phyloP scores from a whole-genome alignment of 2,329 filamentous ascomycete genomes.

The Metarhizium rileyi region DNA sequence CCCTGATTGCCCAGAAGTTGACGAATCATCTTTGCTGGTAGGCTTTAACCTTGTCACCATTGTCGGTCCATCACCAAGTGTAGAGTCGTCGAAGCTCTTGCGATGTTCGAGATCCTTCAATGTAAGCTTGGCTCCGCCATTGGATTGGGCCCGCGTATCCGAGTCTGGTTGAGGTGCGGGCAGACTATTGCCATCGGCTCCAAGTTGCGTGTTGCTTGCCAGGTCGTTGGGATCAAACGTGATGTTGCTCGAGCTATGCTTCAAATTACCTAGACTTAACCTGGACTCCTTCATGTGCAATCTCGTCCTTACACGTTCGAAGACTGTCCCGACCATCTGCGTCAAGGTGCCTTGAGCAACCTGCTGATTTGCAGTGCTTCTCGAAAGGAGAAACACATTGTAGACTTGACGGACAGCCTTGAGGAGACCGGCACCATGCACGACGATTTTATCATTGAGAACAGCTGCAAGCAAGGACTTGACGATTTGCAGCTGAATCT shows the following conservation, averaged over 20 bases:
- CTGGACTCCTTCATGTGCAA: constrained; percentile 81
- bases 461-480: constrained; percentile 94
- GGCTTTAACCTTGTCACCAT: constrained; percentile 55
- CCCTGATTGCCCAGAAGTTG: constrained; percentile 43
- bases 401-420: constrained; percentile 98
- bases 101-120: constrained; percentile 57
- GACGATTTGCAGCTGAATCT: constrained; percentile 95
- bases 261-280: constrained; percentile 44
- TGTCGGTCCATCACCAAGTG: constrained; percentile 55
- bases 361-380: constrained; percentile 89
- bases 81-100: constrained; percentile 60
- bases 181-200: constrained; percentile 26
- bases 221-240: constrained; percentile 39
- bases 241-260: constrained; percentile 41
- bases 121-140: constrained; percentile 46
- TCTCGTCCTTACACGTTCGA: constrained; percentile 82
- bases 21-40: constrained; percentile 27
- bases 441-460: constrained; percentile 96
- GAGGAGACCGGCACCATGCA: constrained; percentile 88
- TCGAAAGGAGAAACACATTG: constrained; percentile 95
- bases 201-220: constrained; percentile 27
- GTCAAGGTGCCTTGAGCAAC: constrained; percentile 94
- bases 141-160: constrained; percentile 19
- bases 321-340: constrained; percentile 98
- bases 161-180: constrained; percentile 21